Evolutionary conservation across 202 grass and related monocot species (phyloP), one percentile per base, ranked within the genome.

Genomic region (Tripidium arundinaceum): DNA sequence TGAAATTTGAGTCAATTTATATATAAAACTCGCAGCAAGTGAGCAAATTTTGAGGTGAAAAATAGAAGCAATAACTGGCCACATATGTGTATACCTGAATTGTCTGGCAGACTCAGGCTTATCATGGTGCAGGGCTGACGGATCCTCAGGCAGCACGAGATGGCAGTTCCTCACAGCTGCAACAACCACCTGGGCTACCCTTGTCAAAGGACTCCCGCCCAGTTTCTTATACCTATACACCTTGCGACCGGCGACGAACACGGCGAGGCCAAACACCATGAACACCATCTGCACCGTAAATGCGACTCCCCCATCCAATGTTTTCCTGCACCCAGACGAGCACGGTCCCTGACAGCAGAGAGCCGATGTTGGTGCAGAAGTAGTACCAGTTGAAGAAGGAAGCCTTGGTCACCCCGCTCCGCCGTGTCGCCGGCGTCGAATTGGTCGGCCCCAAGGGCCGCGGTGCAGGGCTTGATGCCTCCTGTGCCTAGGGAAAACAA

Each of bases 301-400:
- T 0, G 78, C 89, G 10, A 91, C 10, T 4, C 61, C 77, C n/a
- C 89, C 89, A 88, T 7, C 85, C 89, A 4, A 69, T n/a, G 60
- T 85, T 75, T 10, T 88, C 81, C 71, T 91, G 81, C 13, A 88
- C 68, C 76, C 77, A 91, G 40, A 88, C 89, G 65, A 91, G 26
- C 62, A 87, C 61, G 7, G 62, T 88, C 18, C 63, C 75, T 1
- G 89, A 87, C 18, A 91, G 68, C 18, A 91, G 68, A 4, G 67
- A 38, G 19, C 85, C 85, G 11, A 88, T 83, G 77, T 83, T 88
- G 43, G 74, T 58, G 14, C 34, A 16, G 60, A 91, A 85, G 67
- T 66, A 81, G 49, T 72, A 87, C 81, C 85, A 85, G 40, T 87
- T 85, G 57, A 91, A 87, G 66, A 87, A 91, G 8, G 89, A 91